Conservation (phyloP, 805 yeast genomes). For the Starmerella sp. region DNA sequence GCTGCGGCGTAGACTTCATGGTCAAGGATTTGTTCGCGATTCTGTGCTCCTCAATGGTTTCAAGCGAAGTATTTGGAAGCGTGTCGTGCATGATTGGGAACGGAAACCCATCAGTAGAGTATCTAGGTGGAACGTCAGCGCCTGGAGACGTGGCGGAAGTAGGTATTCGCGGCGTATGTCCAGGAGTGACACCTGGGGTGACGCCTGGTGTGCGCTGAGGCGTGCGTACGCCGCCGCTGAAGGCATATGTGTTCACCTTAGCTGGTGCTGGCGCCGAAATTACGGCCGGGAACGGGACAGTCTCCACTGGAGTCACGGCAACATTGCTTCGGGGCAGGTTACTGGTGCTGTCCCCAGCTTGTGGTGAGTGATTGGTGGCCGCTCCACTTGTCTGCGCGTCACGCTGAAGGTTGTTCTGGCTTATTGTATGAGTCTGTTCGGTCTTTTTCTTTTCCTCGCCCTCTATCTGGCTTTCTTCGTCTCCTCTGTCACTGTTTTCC, state of each 20-base stretch:
- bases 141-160: neutral
- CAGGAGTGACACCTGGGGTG: neutral
- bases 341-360: neutral
- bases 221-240: neutral
- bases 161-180: neutral
- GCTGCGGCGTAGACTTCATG: neutral
- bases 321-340: neutral
- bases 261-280: neutral
- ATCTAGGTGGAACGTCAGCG: neutral
- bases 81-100: neutral
- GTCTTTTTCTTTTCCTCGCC: neutral
- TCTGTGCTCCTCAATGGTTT: neutral
- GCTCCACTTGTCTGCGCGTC: no score
- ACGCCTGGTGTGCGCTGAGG: neutral
- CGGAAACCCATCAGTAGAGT: constrained; percentile 1
- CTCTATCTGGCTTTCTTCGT: neutral
- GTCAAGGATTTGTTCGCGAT: neutral
- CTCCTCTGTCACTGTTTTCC: neutral
- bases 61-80: neutral
- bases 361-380: no score
- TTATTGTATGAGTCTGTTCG: neutral
- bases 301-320: no score
- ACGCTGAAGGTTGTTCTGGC: neutral
- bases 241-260: neutral
- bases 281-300: neutral